Evolutionary conservation across 202 grass and related monocot species (phyloP), one percentile per base, ranked within the genome.

Genomic region (Setaria italica): DNA sequence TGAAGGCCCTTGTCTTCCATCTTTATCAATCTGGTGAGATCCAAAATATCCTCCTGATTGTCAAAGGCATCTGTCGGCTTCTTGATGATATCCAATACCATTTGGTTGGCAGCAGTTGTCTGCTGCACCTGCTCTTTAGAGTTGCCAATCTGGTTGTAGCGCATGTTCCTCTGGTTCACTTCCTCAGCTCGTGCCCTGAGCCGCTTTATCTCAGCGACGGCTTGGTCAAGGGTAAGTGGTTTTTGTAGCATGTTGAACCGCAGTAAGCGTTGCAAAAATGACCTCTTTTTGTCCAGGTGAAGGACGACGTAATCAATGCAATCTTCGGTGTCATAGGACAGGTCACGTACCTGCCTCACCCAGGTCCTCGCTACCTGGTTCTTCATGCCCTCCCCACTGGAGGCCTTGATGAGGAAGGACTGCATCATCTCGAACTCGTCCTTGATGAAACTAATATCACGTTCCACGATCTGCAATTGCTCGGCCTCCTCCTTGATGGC

Each of bases 361-460:
- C 78, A 87, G 4, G 69, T 77, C 12, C 67, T 75, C 25, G 9
- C n/a, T 19, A 87, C 21, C 10, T 16, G 72, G 11, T 67, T 69
- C n/a, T 86, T 55, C 16, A 80, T 33, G 17, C 46, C 9, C 65
- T 59, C 66, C 13, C 68, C 19, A 33, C 46, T 51, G 32, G 70
- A 58, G 15, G 35, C 16, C n/a, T 67, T 82, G 51, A 87, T 82
- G 51, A 87, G 65, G 55, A 87, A 87, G 8, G 85, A 76, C 48
- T 82, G 56, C 79, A 87, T 83, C 78, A 87, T 82, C 54, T 87
- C 69, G 41, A 87, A 76, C 59, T 87, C 85, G 0, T 49, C 10
- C 33, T 33, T 66, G 11, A 87, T 87, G 77, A 63, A 62, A 54
- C 47, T 56, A 7, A 78, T 21, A 4, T 62, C 75, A 17, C 57